A percentile compares a stretch with the other conserved stretches of the same genome.
These are phyloP conservation scores for Yamadazyma sp. DNA, from an alignment of 805 yeast species.

Conservation along the genomic window DNA sequence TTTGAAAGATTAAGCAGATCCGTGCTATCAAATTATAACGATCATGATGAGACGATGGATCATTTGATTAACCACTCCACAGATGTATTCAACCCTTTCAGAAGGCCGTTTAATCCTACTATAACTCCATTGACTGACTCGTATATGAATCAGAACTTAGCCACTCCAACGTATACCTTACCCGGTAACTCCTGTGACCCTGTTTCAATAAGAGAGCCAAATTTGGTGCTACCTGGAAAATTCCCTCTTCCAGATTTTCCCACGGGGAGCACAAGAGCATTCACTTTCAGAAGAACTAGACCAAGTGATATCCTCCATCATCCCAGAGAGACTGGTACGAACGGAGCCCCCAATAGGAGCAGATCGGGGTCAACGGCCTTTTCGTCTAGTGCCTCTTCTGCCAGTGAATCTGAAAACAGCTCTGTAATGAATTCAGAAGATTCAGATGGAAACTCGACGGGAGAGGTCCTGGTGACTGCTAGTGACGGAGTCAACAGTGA, in stretches of 20 bases:
- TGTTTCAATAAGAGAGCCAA: slow-evolving; percentile 20
- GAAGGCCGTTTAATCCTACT: slow-evolving; percentile 34
- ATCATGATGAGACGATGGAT: slow-evolving; percentile 19
- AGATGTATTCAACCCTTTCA: slow-evolving; percentile 37
- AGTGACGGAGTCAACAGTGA: too few species aligned
- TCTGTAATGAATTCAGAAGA: too few species aligned
- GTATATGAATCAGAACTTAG: slow-evolving; percentile 35
- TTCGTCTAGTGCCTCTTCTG: too few species aligned
- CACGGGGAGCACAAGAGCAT: slow-evolving; percentile 6
- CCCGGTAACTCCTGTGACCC: slow-evolving; percentile 9
- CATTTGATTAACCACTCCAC: slow-evolving; percentile 32
- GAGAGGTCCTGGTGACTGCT: too few species aligned
- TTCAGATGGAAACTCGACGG: too few species aligned
- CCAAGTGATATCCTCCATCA: neutral
- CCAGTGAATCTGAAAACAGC: neutral
- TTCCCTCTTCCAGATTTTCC: slow-evolving; percentile 26
- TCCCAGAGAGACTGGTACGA: slow-evolving; percentile 1
- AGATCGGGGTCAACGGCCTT: too few species aligned
- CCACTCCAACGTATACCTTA: slow-evolving; percentile 11
- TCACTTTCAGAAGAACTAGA: slow-evolving; percentile 1
- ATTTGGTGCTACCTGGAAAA: slow-evolving; percentile 29
- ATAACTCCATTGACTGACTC: slow-evolving; percentile 42
- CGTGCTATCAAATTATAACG: slow-evolving; percentile 15
- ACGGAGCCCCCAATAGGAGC: too few species aligned
- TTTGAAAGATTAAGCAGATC: slow-evolving; percentile 15